phyloP scores from a whole-genome alignment of 164 flowering plant species.

The Malania oleifera region DNA sequence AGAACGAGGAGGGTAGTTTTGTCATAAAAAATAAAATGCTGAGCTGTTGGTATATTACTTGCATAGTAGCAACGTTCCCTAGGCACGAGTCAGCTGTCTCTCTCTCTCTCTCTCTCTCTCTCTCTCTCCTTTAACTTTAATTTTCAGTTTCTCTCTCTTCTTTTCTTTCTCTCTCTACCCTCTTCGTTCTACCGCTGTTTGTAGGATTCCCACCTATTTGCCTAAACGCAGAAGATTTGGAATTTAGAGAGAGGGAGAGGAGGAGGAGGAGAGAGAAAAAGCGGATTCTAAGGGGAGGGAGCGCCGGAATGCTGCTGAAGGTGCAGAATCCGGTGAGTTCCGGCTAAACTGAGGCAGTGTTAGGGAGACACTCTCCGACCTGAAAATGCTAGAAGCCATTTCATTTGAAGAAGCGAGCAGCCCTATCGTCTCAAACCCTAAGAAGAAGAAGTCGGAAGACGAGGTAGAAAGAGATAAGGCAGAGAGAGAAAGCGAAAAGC shows the following conservation, averaged over 20 bases:
- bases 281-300: too few relatives aligned
- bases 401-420: slow-evolving; percentile 14
- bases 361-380: too few relatives aligned
- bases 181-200: slow-evolving; percentile 7
- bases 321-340: too few relatives aligned
- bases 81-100: slow-evolving; percentile 29
- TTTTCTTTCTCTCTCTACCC: background rate
- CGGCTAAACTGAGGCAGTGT: too few relatives aligned
- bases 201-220: slow-evolving; percentile 21
- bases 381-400: slow-evolving; percentile 35
- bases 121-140: background rate
- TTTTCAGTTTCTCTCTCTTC: slow-evolving; percentile 1
- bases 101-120: slow-evolving; percentile 6
- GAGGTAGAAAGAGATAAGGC: slow-evolving; percentile 5
- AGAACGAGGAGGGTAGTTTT: slow-evolving; percentile 13
- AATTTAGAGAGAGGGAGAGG: background rate
- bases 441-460: slow-evolving; percentile 28
- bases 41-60: background rate
- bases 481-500: background rate
- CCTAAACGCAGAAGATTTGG: slow-evolving; percentile 10
- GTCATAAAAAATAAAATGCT: slow-evolving; percentile 14
- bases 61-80: slow-evolving; percentile 30
- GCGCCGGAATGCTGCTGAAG: too few relatives aligned
- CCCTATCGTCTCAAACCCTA: slow-evolving; percentile 10
- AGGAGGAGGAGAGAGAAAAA: too few relatives aligned